A percentile compares a stretch with the other conserved stretches of the same genome.
Evolutionary conservation across 2,329 filamentous ascomycete genomes (phyloP).

Genomic region (Cordyceps tenuipes): DNA sequence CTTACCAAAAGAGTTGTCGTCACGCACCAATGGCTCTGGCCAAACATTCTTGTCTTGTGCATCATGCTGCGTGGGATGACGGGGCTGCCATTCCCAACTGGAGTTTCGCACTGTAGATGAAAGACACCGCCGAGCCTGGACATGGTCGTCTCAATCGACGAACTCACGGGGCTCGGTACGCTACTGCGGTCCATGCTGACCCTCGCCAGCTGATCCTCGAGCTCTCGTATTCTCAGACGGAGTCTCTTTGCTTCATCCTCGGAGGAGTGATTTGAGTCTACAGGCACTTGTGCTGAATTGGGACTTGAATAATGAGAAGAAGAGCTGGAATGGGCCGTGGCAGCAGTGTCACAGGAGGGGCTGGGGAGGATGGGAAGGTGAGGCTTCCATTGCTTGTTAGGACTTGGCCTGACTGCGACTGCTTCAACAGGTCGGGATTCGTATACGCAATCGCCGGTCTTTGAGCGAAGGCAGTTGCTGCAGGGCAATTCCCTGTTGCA

Average conservation of each 20-base stretch:
- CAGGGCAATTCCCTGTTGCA: slow-evolving; percentile 34
- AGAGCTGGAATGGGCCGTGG: background rate
- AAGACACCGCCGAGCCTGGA: slow-evolving; percentile 35
- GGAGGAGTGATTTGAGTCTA: slow-evolving; percentile 5
- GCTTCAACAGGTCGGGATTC: slow-evolving; percentile 16
- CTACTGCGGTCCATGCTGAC: slow-evolving; percentile 3
- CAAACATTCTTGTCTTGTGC: slow-evolving; percentile 49
- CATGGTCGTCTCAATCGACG: slow-evolving; percentile 28
- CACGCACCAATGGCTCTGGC: slow-evolving; percentile 47
- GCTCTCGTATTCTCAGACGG: slow-evolving; percentile 28
- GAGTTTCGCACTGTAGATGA: slow-evolving; percentile 32
- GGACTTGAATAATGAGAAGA: background rate
- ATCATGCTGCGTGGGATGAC: slow-evolving; percentile 34
- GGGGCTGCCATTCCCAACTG: slow-evolving; percentile 21
- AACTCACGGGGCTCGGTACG: slow-evolving; percentile 11
- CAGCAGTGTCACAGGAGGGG: background rate
- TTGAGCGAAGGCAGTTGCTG: slow-evolving; percentile 32
- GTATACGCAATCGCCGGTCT: slow-evolving; percentile 26
- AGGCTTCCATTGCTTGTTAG: background rate
- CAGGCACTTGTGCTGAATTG: slow-evolving; percentile 7
- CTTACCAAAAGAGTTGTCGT: slow-evolving; percentile 38
- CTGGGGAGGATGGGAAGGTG: background rate
- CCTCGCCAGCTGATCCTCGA: slow-evolving; percentile 35
- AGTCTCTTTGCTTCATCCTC: slow-evolving; percentile 12
- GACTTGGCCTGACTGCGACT: background rate